A percentile compares a stretch with the other conserved stretches of the same genome.
Conservation (phyloP, 805 yeast species). For the Tetrapisispora iriomotensis region DNA sequence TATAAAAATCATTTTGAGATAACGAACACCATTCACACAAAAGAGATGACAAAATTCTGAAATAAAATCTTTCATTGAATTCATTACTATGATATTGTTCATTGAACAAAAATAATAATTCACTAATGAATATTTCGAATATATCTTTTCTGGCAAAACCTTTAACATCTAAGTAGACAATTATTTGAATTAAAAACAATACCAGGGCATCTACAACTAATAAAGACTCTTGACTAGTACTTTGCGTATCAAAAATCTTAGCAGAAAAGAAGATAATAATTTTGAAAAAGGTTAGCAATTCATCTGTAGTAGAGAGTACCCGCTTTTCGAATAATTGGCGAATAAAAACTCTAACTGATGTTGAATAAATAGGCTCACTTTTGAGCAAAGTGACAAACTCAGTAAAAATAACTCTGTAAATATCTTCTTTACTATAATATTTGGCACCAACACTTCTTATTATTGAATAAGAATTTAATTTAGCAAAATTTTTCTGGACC, state of each 20-base stretch:
- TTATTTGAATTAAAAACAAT: constrained; percentile 53
- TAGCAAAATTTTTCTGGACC: constrained; percentile 21
- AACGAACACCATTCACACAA: constrained; percentile 56
- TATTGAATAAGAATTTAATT: constrained; percentile 29
- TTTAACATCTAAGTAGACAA: constrained; percentile 42
- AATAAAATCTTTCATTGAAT: constrained; percentile 88
- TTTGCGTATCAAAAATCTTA: constrained; percentile 49
- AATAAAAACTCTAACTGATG: constrained; percentile 49
- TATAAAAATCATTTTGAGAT: constrained; percentile 27
- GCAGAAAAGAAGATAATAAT: constrained; percentile 71
- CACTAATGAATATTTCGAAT: constrained; percentile 51
- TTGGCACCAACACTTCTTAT: constrained; percentile 19
- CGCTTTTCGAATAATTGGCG: constrained; percentile 55
- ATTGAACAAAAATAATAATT: constrained; percentile 56
- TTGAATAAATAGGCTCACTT: constrained; percentile 45
- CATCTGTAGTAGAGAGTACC: constrained; percentile 54
- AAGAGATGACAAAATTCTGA: constrained; percentile 75
- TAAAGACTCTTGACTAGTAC: constrained; percentile 54
- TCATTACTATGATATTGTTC: constrained; percentile 57
- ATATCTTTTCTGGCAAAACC: constrained; percentile 36
- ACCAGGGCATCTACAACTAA: constrained; percentile 80
- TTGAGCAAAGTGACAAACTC: constrained; percentile 85
- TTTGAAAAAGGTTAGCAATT: constrained; percentile 55
- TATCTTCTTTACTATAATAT: constrained; percentile 42
- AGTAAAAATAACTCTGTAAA: constrained; percentile 65